Evolutionary conservation across 768 basidiomycete species (phyloP).

Genomic region (Amanita pseudoporphyria): DNA sequence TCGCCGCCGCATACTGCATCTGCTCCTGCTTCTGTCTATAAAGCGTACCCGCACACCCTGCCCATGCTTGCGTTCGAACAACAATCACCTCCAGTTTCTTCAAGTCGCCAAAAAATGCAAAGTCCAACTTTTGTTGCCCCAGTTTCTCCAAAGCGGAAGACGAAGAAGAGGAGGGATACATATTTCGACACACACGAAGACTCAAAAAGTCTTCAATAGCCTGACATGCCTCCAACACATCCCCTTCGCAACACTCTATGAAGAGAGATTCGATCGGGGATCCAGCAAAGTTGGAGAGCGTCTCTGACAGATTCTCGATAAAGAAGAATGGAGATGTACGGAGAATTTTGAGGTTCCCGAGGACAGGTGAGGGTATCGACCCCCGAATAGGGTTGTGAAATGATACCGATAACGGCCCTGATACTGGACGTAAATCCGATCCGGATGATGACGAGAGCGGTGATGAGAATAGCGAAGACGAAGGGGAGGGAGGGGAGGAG

Average conservation of each 20-base stretch:
- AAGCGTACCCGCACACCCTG: too few species aligned
- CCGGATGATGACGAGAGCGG: neutral
- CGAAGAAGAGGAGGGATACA: neutral
- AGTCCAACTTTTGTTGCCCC: constrained; percentile 28
- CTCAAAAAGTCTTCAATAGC: constrained; percentile 49
- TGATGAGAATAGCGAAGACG: neutral
- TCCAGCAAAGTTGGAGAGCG: constrained; percentile 45
- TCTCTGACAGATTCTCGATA: constrained; percentile 48
- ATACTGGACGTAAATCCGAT: neutral
- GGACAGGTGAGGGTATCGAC: constrained; percentile 2
- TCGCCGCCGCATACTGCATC: constrained; percentile 27
- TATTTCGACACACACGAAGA: constrained; percentile 24
- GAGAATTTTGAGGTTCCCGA: constrained; percentile 41
- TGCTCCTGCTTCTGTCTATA: constrained; percentile 20
- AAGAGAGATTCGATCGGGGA: constrained; percentile 51
- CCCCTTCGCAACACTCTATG: constrained; percentile 52
- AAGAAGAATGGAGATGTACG: constrained; percentile 57
- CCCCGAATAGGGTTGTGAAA: too few species aligned
- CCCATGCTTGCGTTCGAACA: neutral
- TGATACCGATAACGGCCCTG: neutral
- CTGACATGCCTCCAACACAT: constrained; percentile 50
- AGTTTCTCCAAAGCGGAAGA: neutral
- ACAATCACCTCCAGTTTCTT: neutral
- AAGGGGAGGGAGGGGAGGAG: neutral
- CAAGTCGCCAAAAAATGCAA: constrained; percentile 27